These are phyloP conservation scores for Podospora tetraspora DNA, from an alignment of 495 filamentous ascomycete genomes.

Conservation along the genomic window DNA sequence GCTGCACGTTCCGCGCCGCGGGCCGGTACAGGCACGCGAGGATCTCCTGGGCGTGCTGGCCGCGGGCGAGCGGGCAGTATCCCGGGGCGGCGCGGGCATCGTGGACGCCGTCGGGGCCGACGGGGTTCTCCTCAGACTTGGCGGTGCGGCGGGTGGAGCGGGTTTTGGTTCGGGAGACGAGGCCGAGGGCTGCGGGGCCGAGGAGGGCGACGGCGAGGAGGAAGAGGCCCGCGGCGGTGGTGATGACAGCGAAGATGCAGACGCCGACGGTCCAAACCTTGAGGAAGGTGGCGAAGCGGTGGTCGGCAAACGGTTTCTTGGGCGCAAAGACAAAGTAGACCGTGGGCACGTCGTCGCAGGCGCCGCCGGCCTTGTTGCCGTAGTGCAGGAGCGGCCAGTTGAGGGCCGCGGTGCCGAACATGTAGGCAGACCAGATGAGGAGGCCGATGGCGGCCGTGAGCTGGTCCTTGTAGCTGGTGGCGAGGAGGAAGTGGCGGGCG, in stretches of 20 bases:
- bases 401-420: conserved; percentile 28
- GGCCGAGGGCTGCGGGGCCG: conserved; percentile 16
- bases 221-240: conserved; percentile 23
- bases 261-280: conserved; percentile 29
- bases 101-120: conserved; percentile 11
- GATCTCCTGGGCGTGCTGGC: conserved; percentile 24
- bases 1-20: conserved; percentile 18
- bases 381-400: conserved; percentile 28
- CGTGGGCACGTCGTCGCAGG: conserved; percentile 27
- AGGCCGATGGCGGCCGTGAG: conserved; percentile 26
- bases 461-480: conserved; percentile 29
- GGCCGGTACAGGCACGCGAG: conserved; percentile 23
- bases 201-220: conserved; percentile 21
- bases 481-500: conserved; percentile 21
- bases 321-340: conserved; percentile 29
- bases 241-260: conserved; percentile 26
- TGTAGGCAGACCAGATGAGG: conserved; percentile 25
- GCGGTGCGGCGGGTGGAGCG: neutral
- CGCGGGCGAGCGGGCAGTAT: conserved; percentile 21
- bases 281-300: conserved; percentile 22
- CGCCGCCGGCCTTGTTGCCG: conserved; percentile 23
- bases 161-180: neutral
- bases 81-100: conserved; percentile 15
- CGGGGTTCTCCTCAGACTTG: conserved; percentile 12
- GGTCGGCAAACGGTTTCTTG: conserved; percentile 26